These are phyloP conservation scores for Solanum raphanifolium DNA, from an alignment of 257 asterid genomes.

Conservation along the genomic window DNA sequence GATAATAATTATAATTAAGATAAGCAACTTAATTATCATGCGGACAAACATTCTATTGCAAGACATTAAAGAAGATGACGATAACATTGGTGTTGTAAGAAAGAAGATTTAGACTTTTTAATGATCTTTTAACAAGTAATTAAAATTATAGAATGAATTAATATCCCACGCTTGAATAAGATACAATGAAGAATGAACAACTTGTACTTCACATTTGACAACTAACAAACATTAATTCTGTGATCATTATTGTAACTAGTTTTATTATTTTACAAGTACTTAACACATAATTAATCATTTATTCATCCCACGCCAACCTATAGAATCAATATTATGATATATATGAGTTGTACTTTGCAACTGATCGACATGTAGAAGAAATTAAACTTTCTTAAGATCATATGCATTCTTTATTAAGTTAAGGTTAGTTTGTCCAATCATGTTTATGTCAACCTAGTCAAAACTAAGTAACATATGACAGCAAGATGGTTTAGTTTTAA, in stretches of 20 bases:
- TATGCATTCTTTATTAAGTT: not conserved
- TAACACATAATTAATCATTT: not conserved
- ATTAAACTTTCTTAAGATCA: not conserved
- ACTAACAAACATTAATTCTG: not conserved
- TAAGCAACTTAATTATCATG: not conserved
- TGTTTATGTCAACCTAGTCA: not conserved
- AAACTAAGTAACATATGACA: not conserved
- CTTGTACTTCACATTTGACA: not conserved
- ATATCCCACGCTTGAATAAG: not conserved
- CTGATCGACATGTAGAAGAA: not conserved
- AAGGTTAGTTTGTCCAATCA: not conserved
- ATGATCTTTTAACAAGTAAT: not conserved
- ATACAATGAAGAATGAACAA: not conserved
- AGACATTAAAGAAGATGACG: not conserved
- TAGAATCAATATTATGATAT: not conserved
- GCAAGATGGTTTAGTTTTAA: not conserved
- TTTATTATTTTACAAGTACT: not conserved
- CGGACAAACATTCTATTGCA: not conserved
- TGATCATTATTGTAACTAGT: not conserved
- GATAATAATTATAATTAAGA: not conserved
- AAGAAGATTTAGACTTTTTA: not conserved
- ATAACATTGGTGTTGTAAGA: not conserved
- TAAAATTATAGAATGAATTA: not conserved
- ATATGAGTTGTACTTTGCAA: not conserved
- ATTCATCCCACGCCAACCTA: not conserved